Conservation (phyloP, 2,329 filamentous ascomycete genomes). For the Fusarium bulbicola region DNA sequence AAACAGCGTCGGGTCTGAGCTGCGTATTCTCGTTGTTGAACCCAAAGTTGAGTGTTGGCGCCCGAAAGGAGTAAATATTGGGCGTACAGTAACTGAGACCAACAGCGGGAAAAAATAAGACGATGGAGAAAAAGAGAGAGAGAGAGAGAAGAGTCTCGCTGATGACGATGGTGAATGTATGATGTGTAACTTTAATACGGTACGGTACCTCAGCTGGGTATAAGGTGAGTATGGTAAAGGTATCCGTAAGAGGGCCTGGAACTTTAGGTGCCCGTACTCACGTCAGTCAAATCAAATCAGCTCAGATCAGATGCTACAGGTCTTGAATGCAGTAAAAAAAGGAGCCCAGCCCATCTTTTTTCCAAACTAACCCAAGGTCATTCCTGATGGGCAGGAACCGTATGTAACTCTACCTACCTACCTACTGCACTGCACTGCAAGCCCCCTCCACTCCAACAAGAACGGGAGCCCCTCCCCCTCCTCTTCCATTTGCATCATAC, state of each 20-base stretch:
- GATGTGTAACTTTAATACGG: conserved; percentile 26
- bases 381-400: neutral
- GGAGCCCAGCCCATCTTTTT: neutral
- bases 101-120: conserved; percentile 4
- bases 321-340: conserved; percentile 11
- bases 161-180: conserved; percentile 29
- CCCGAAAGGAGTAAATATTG: neutral
- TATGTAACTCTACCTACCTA: neutral
- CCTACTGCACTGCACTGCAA: neutral
- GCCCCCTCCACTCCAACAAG: conserved; percentile 7
- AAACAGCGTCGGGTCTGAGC: conserved; percentile 10
- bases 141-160: conserved; percentile 8
- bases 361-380: neutral
- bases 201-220: neutral
- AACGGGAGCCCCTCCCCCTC: conserved; percentile 31
- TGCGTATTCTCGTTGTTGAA: conserved; percentile 13
- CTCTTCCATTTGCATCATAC: conserved; percentile 39
- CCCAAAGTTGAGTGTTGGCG: neutral
- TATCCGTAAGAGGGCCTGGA: conserved; percentile 9
- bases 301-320: neutral
- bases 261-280: conserved; percentile 24
- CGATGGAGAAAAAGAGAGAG: neutral
- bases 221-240: neutral
- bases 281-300: conserved; percentile 6
- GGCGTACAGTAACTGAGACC: conserved; percentile 21